These are phyloP conservation scores for Lachancea sp. DNA, from an alignment of 805 yeast genomes.

Conservation along the genomic window DNA sequence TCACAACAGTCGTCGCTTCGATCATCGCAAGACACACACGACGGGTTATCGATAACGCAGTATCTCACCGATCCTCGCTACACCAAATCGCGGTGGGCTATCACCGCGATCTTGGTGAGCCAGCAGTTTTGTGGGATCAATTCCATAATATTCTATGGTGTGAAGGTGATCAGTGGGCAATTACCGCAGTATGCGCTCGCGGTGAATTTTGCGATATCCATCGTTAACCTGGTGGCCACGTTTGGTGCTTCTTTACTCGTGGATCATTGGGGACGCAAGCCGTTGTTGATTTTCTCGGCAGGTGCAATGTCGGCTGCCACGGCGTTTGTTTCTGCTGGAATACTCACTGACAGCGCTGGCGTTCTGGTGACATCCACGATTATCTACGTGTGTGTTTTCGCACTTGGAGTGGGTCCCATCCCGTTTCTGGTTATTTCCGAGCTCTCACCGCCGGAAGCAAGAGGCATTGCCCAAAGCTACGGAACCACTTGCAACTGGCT, in stretches of 20 bases:
- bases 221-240: constrained; percentile 70
- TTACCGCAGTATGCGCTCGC: constrained; percentile 66
- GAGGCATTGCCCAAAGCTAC: constrained; percentile 84
- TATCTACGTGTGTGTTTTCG: constrained; percentile 75
- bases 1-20: constrained; percentile 4
- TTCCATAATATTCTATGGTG: constrained; percentile 90
- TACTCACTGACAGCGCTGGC: constrained; percentile 40
- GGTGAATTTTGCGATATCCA: constrained; percentile 70
- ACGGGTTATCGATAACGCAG: constrained; percentile 26
- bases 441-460: constrained; percentile 74
- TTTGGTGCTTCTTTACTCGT: constrained; percentile 65
- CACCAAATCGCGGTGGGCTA: constrained; percentile 53
- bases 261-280: constrained; percentile 71
- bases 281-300: constrained; percentile 61
- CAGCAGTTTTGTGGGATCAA: constrained; percentile 95
- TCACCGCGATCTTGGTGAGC: constrained; percentile 66
- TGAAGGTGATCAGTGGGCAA: constrained; percentile 63
- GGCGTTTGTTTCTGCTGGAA: constrained; percentile 59
- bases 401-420: constrained; percentile 90
- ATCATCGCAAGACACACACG: background rate
- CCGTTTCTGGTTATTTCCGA: constrained; percentile 87
- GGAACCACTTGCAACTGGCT: constrained; percentile 91
- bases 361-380: constrained; percentile 61
- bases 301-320: constrained; percentile 62
- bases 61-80: constrained; percentile 51